A percentile compares a stretch with the other conserved stretches of the same genome.
These are phyloP conservation scores for Gastrolobium bilobum DNA, from an alignment of 306 rosid genomes.

Conservation along the genomic window DNA sequence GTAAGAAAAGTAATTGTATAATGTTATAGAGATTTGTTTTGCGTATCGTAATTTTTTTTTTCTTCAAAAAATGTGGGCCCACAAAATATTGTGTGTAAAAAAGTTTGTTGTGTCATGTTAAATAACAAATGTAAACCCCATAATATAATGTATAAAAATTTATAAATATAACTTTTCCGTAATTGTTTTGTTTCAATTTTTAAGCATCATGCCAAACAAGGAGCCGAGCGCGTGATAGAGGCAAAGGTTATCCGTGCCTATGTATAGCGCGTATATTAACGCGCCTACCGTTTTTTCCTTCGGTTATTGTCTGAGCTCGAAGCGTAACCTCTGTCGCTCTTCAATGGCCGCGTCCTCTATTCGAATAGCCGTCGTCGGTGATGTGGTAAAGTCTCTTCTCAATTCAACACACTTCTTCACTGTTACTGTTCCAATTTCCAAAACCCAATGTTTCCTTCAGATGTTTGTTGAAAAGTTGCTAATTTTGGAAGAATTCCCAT, in stretches of 20 bases:
- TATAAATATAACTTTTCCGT: no score
- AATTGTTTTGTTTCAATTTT: no score
- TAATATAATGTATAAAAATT: no score
- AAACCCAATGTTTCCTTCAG: not conserved
- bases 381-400: slow-evolving; percentile 67
- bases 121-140: no score
- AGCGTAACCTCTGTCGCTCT: slow-evolving; percentile 42
- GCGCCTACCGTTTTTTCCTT: slow-evolving; percentile 52
- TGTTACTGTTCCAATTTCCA: slow-evolving; percentile 2
- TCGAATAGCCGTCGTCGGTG: slow-evolving; percentile 86
- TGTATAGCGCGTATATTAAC: slow-evolving; percentile 67
- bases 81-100: no score
- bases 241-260: not conserved
- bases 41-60: no score
- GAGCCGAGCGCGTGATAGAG: no score
- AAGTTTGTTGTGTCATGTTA: no score
- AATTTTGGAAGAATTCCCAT: not conserved
- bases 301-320: slow-evolving; percentile 34
- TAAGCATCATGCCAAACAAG: no score
- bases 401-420: not conserved
- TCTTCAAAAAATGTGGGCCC: no score
- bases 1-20: no score
- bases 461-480: not conserved
- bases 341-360: slow-evolving; percentile 73
- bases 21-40: no score